Percentiles rank a stretch among this genome's conserved stretches.
Conservation (phyloP, 2,329 filamentous ascomycete species). For the Venturia pyrina region DNA sequence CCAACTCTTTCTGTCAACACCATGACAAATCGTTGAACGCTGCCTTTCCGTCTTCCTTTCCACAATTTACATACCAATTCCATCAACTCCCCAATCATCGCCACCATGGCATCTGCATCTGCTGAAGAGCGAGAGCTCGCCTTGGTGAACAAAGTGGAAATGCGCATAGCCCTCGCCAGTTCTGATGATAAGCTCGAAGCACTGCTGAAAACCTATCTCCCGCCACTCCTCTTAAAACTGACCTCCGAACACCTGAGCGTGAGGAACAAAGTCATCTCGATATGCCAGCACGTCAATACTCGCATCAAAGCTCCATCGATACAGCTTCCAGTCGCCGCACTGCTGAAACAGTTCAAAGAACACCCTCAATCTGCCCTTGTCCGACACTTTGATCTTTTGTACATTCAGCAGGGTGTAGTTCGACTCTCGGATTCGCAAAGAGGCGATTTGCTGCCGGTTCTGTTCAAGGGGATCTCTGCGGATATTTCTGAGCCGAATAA, state of each 20-base stretch:
- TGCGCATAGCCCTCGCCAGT: slow-evolving; percentile 72
- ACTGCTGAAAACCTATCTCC: slow-evolving; percentile 67
- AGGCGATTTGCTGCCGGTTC: slow-evolving; percentile 33
- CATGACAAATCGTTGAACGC: neutral
- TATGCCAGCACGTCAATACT: slow-evolving; percentile 64
- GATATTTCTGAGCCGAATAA: slow-evolving; percentile 45
- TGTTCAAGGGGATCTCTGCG: slow-evolving; percentile 48
- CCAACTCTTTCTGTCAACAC: neutral
- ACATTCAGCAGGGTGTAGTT: slow-evolving; percentile 74
- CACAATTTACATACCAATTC: neutral
- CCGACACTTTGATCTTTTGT: slow-evolving; percentile 78
- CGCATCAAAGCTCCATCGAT: slow-evolving; percentile 52
- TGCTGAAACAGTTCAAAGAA: slow-evolving; percentile 85
- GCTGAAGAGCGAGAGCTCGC: slow-evolving; percentile 64
- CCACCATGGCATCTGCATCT: slow-evolving; percentile 16
- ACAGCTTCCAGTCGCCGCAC: slow-evolving; percentile 69
- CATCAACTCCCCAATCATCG: neutral
- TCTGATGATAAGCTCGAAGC: slow-evolving; percentile 74
- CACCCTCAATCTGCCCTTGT: slow-evolving; percentile 58
- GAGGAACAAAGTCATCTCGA: slow-evolving; percentile 64
- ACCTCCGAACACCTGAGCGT: slow-evolving; percentile 71
- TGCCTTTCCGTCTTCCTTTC: neutral
- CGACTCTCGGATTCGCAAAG: slow-evolving; percentile 35
- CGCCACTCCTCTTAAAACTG: slow-evolving; percentile 76
- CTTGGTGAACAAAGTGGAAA: slow-evolving; percentile 76